Conservation (phyloP, 116 monocot species). For the Phalaenopsis hybrid region DNA sequence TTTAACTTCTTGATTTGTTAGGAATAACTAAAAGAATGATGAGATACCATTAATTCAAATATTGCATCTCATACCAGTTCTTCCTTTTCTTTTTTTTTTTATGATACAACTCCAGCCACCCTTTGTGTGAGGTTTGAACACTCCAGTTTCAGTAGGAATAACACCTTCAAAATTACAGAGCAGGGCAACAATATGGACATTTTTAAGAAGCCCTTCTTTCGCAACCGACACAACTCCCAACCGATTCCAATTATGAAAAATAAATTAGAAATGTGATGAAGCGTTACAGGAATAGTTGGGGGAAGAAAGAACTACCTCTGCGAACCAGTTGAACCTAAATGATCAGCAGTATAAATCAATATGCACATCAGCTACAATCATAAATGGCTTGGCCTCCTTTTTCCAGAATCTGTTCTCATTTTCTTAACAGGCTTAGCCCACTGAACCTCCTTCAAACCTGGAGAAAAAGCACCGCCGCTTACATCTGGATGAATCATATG, state of each 20-base stretch:
- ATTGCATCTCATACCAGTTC: too few species aligned
- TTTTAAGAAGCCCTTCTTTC: background rate
- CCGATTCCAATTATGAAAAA: background rate
- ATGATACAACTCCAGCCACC: too few species aligned
- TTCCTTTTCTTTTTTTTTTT: too few species aligned
- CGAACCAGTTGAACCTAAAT: background rate
- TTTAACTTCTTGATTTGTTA: too few species aligned
- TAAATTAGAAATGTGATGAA: background rate
- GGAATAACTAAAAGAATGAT: too few species aligned
- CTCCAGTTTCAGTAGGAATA: too few species aligned
- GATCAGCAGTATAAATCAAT: background rate
- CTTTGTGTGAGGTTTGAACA: too few species aligned
- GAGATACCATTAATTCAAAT: too few species aligned
- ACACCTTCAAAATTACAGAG: too few species aligned
- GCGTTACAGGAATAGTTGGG: background rate
- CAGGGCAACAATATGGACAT: too few species aligned
- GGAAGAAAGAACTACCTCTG: background rate
- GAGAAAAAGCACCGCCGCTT: background rate
- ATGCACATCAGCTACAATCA: conserved; percentile 12
- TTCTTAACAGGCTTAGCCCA: conserved; percentile 53
- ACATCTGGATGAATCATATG: background rate
- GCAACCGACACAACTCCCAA: background rate
- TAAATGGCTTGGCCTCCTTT: conserved; percentile 42
- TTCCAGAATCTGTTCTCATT: conserved; percentile 41
- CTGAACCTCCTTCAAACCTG: conserved; percentile 22